These are phyloP conservation scores for Ramichloridium luteum DNA, from an alignment of 2,329 filamentous ascomycete genomes.

Conservation along the genomic window DNA sequence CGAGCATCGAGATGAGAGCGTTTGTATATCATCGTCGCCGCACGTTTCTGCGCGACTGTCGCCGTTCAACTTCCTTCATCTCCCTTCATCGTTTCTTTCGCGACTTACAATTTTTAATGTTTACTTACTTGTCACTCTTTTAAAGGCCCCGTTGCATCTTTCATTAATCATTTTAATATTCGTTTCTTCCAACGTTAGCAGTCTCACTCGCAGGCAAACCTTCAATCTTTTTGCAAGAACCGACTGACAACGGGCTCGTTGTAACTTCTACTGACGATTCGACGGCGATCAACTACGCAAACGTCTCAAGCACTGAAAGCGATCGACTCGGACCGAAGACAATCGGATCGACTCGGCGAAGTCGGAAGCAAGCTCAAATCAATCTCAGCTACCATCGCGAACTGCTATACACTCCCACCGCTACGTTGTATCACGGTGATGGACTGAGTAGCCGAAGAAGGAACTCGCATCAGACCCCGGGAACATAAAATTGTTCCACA, in stretches of 20 bases:
- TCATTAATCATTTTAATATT: conserved; percentile 1
- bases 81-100: not conserved
- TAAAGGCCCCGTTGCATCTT: not conserved
- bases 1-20: not conserved
- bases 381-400: too few species aligned
- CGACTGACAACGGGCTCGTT: not conserved
- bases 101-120: not conserved
- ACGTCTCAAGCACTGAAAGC: too few species aligned
- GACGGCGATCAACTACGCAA: too few species aligned
- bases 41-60: not conserved
- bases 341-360: too few species aligned
- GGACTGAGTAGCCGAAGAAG: too few species aligned
- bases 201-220: not conserved
- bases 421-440: too few species aligned
- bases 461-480: too few species aligned
- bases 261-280: too few species aligned
- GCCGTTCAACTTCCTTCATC: conserved; percentile 1
- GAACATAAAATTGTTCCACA: too few species aligned
- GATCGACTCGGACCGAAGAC: too few species aligned
- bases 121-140: not conserved
- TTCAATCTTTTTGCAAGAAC: not conserved
- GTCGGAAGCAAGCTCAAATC: too few species aligned
- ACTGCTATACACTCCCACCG: too few species aligned
- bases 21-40: conserved; percentile 1
- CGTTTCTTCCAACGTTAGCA: not conserved